phyloP scores from a whole-genome alignment of 805 yeast species.

The Candida caryicola region DNA sequence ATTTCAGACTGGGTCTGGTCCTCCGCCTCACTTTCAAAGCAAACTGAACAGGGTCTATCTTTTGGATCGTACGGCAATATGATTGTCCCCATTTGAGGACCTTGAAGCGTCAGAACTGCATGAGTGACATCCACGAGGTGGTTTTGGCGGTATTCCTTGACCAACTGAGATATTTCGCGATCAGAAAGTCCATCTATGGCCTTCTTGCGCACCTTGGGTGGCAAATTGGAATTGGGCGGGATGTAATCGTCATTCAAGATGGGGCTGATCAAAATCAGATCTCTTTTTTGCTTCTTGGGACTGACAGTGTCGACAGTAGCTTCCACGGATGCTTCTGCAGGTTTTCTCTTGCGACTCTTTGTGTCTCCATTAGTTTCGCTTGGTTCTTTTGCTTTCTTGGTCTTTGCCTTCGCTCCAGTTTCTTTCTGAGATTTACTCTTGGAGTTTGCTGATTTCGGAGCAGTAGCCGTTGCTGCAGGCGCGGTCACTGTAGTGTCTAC shows the following conservation, averaged over 20 bases:
- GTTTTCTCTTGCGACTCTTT: conserved; percentile 5
- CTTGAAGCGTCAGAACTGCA: conserved; percentile 12
- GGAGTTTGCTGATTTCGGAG: conserved; percentile 8
- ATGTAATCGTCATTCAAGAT: neutral
- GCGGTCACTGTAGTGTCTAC: no score
- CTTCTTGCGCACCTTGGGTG: neutral
- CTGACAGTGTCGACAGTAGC: neutral
- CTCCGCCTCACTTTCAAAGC: conserved; percentile 40
- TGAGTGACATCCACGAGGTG: conserved; percentile 3
- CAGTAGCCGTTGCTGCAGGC: conserved; percentile 2
- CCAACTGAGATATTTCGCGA: neutral
- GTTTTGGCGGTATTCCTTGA: neutral
- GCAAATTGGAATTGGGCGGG: neutral
- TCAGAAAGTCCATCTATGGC: neutral
- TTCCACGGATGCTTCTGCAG: conserved; percentile 1
- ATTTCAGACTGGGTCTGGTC: conserved; percentile 30
- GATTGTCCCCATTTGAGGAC: conserved; percentile 11
- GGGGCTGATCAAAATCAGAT: neutral
- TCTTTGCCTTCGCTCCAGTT: conserved; percentile 5
- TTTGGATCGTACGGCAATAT: conserved; percentile 20
- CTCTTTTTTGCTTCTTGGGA: no score
- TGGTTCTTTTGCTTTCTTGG: conserved; percentile 6
- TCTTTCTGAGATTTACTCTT: conserved; percentile 7
- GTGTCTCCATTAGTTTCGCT: conserved; percentile 11
- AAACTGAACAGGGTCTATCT: conserved; percentile 54